These are phyloP conservation scores for Plasmodium falciparum DNA, from an alignment of 169 alveolate genomes.

Conservation along the genomic window DNA sequence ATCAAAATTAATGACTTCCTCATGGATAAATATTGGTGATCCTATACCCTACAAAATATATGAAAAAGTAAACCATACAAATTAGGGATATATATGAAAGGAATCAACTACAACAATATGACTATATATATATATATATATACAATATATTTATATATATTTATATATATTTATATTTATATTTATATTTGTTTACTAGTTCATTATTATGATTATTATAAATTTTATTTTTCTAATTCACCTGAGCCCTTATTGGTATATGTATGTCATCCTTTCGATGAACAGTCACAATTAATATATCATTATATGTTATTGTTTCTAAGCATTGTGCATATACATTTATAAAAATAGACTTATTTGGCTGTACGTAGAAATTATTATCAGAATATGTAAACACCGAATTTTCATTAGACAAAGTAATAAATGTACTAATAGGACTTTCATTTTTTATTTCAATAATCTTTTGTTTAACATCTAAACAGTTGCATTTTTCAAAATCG, in stretches of 20 bases:
- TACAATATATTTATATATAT: background rate
- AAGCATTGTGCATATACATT: slow-evolving; percentile 33
- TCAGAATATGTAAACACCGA: slow-evolving; percentile 36
- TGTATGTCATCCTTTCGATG: slow-evolving; percentile 35
- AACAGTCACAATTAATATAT: slow-evolving; percentile 28
- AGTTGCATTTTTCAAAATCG: slow-evolving; percentile 66
- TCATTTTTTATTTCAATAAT: slow-evolving; percentile 64
- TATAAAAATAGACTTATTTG: slow-evolving; percentile 28
- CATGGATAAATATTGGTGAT: slow-evolving; percentile 51
- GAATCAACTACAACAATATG: background rate
- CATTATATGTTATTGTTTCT: slow-evolving; percentile 40
- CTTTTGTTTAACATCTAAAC: slow-evolving; percentile 64
- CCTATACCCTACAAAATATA: slow-evolving; percentile 28
- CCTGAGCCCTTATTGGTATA: slow-evolving; percentile 59
- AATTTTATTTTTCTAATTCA: background rate
- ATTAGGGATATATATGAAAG: background rate
- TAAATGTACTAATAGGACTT: slow-evolving; percentile 73
- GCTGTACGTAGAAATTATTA: slow-evolving; percentile 47
- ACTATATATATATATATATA: background rate
- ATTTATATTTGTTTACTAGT: background rate
- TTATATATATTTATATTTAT: background rate
- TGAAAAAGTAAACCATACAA: background rate
- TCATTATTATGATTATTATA: background rate
- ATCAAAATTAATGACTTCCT: slow-evolving; percentile 16
- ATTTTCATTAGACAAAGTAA: slow-evolving; percentile 31